Evolutionary conservation across 345 rosid species (phyloP), one percentile per base, ranked within the genome.

Genomic region (Kandelia obovata): DNA sequence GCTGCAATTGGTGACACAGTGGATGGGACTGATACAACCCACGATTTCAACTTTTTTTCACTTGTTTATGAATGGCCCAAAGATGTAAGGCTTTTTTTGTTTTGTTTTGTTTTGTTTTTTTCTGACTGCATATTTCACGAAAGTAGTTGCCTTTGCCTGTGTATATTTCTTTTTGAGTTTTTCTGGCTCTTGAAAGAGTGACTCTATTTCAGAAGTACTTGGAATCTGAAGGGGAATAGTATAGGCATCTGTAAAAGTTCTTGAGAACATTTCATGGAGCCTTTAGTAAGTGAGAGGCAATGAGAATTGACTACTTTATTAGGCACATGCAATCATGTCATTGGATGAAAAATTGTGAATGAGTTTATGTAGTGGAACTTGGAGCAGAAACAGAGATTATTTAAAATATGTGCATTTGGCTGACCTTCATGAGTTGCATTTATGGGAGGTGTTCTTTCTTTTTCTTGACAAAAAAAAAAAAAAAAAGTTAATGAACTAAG

Each of bases 1-100:
- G 98, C 98, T 77, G 97, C 98, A 49, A 87, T 94, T 68, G 98
- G 98, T 77, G 98, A 94, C 81, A 89, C 89, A 82, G 98, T 94
- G 73, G 97, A 91, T 73, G 98, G 98, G 77, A 91, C 96, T 34
- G 98, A 94, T 75, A 91, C 97, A 66, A 94, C 98, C 73, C 98
- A 94, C 65, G 98, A 94, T 85, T 94, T 94, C 85, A 94, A 94
- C 87, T 94, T 87, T 79, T 94, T 94, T 84, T 88, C 97, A 27
- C 84, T 89, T 65, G 89, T 89, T 52, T 91, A 94, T 60, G 98
- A 94, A 79, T 89, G 98, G 97, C 98, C 97, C 32, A 94, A 89
- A 86, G 98, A 94, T 73, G 98, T 94, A 91, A 81, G 97, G 37
- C 32, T 20, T 56, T 67, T 23, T 34, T 57, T 27, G 23, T 56